Percentiles rank a stretch among this genome's conserved stretches.
Evolutionary conservation across 1,139 yeast genomes (phyloP).

Genomic region (Suhomyces choctaworum): DNA sequence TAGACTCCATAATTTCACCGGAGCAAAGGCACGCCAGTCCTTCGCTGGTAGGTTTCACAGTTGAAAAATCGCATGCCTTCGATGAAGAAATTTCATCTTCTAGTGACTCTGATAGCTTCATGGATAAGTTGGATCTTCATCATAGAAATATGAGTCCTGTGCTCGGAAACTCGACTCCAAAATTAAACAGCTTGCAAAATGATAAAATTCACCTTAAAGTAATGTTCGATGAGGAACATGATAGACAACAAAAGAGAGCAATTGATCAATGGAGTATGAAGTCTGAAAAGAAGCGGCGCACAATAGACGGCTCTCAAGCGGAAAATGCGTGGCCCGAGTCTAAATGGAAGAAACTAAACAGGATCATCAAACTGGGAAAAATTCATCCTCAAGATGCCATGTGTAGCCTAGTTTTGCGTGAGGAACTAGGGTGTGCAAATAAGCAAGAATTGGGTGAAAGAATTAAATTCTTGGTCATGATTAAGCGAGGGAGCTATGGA

Average conservation of each 20-base stretch:
- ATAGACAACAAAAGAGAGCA: not conserved
- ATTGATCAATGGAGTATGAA: no score
- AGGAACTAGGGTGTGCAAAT: constrained; percentile 13
- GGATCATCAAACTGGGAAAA: constrained; percentile 15
- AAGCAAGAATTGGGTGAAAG: constrained; percentile 15
- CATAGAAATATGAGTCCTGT: constrained; percentile 13
- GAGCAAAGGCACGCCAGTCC: no score
- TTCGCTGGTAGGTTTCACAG: no score
- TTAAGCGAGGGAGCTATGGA: constrained; percentile 3
- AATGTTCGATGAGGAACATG: no score
- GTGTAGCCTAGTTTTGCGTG: constrained; percentile 12
- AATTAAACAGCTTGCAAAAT: no score
- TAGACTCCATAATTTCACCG: constrained; percentile 16
- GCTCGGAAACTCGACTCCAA: constrained; percentile 15
- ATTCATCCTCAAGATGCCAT: constrained; percentile 17
- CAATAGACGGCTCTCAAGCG: no score
- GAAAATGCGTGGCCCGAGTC: constrained; percentile 8
- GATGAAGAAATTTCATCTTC: constrained; percentile 2
- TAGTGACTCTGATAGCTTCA: constrained; percentile 15
- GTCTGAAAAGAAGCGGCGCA: not conserved
- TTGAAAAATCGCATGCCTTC: not conserved
- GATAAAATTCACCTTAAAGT: no score
- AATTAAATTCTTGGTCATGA: constrained; percentile 15
- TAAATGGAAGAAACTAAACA: constrained; percentile 17
- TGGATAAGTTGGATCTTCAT: constrained; percentile 8